Conservation (phyloP, 176 grass and related monocot genomes). For the Avena atlantica region DNA sequence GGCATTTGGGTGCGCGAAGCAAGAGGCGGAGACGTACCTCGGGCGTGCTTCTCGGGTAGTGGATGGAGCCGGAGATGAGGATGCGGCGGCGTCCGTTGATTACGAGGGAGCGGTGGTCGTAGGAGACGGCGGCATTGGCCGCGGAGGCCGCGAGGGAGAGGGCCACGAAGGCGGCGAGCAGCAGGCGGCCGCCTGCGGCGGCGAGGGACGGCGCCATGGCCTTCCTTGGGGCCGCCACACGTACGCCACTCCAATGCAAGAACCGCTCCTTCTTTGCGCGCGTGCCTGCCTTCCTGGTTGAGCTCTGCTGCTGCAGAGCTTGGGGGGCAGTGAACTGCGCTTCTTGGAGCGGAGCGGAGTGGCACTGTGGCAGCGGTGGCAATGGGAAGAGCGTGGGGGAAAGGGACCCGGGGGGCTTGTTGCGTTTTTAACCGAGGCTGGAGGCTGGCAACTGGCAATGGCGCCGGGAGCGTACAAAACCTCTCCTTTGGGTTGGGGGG, state of each 20-base stretch:
- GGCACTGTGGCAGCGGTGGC: not conserved
- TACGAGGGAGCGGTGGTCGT: conserved; percentile 81
- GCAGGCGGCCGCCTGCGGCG: not conserved
- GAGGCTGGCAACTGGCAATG: conserved; percentile 48
- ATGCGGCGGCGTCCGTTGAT: conserved; percentile 83
- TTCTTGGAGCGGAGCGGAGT: conserved; percentile 51
- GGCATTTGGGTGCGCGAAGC: conserved; percentile 33
- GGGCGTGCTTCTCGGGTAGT: conserved; percentile 89
- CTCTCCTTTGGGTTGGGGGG: conserved; percentile 12
- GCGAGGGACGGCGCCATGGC: not conserved
- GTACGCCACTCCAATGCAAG: conserved; percentile 2
- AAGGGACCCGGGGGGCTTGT: not conserved
- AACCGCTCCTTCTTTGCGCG: not conserved
- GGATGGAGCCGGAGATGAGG: conserved; percentile 97
- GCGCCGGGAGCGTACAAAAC: conserved; percentile 45
- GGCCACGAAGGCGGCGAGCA: conserved; percentile 43
- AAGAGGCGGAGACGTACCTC: conserved; percentile 46
- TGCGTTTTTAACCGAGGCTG: conserved; percentile 8
- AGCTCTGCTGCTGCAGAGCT: not conserved
- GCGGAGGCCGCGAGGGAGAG: conserved; percentile 25
- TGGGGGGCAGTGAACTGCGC: conserved; percentile 22
- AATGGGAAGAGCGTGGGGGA: conserved; percentile 31
- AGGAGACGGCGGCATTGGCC: conserved; percentile 67
- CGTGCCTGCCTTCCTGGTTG: not conserved
- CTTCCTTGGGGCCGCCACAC: not conserved